These are phyloP conservation scores for Rheum nobile DNA, from an alignment of 148 eudicot species.

Conservation along the genomic window DNA sequence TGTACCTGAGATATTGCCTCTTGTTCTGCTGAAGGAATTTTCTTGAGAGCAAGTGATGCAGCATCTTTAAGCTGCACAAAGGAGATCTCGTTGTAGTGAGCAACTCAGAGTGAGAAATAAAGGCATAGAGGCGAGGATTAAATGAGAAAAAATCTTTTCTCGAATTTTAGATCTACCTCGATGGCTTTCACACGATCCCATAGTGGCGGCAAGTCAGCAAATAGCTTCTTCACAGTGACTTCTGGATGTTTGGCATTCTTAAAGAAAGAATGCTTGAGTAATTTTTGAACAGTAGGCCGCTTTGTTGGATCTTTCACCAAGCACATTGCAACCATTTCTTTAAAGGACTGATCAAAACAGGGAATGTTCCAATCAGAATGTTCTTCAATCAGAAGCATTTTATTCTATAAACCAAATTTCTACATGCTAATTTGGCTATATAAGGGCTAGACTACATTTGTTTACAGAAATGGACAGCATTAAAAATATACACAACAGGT, in stretches of 20 bases:
- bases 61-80: conserved; percentile 72
- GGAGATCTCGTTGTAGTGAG: background rate
- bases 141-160: background rate
- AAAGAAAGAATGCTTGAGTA: conserved; percentile 90
- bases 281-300: conserved; percentile 88
- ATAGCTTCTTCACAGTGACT: conserved; percentile 70
- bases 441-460: background rate
- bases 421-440: too few species aligned
- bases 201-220: conserved; percentile 82
- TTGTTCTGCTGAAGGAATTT: conserved; percentile 90
- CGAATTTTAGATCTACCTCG: conserved; percentile 27
- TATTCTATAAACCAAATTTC: background rate
- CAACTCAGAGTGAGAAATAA: background rate
- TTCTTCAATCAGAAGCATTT: conserved; percentile 3
- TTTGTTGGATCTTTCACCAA: conserved; percentile 98
- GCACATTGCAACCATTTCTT: conserved; percentile 99
- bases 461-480: background rate
- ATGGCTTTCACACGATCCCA: conserved; percentile 92
- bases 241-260: conserved; percentile 91
- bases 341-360: conserved; percentile 59
- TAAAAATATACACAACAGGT: background rate
- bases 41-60: conserved; percentile 90
- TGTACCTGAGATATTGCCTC: conserved; percentile 92
- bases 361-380: conserved; percentile 17
- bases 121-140: background rate